Evolutionary conservation across 495 filamentous ascomycete genomes (phyloP), one percentile per base, ranked within the genome.

Genomic region (Parachaetomium inaequale): DNA sequence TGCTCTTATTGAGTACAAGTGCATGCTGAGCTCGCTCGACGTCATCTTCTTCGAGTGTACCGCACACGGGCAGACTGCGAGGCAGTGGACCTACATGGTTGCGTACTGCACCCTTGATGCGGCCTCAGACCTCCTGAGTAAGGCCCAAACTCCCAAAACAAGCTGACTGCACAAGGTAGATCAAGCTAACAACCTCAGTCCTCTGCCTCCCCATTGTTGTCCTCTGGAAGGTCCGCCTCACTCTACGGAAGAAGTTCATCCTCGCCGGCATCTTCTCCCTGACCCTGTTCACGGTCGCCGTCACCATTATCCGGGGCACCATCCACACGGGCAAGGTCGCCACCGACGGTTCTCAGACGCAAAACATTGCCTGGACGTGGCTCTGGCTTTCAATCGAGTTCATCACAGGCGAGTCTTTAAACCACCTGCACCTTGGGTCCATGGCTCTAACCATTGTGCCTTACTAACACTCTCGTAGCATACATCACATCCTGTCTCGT

Each of bases 221-320:
- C 12, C 57, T 73, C 11, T 72, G 69, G 69, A 61, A 58, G 7
- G 47, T 59, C 0, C 54, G 46, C 2, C 64, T 73, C 31, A 63
- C 43, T 21, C 21, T 60, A 6, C 63, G 67, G 17, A 57, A 70
- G 58, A 74, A 73, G 50, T 6, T 72, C 8, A 19, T 68, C 7
- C 63, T 74, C 4, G 43, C 57, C n/a, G 55, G 36, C 29, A 70
- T 68, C n/a, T 72, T 75, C 55, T 66, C 55, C 28, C 66, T 73
- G 8, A 58, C 64, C 7, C 23, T 46, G 10, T 51, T 70, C 47
- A 75, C 71, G 40, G 66, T 73, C 29, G 62, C 65, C 31, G 55
- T 73, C 3, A 66, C 69, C 19, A 66, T 74, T 21, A 59, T 70
- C 10, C 61, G 72, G 11, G 60, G 60, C 0, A 59, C 59, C 23